Percentiles rank a stretch among this genome's conserved stretches.
Evolutionary conservation across 176 grass and related monocot species (phyloP).

Genomic region (Ampelocalamus luodianensis): DNA sequence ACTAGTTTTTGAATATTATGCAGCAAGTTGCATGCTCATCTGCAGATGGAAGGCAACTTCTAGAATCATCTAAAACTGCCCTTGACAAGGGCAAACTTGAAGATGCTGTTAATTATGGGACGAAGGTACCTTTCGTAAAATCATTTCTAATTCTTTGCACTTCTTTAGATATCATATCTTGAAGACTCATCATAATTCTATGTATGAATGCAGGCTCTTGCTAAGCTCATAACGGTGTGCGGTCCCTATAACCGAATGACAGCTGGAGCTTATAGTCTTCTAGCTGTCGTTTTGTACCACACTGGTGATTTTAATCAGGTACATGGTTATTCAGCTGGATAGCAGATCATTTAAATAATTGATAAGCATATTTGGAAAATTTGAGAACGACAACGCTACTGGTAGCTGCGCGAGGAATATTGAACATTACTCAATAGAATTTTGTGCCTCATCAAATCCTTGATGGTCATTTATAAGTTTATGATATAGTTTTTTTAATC

Average conservation of each 20-base stretch:
- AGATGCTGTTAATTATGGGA: slow-evolving; percentile 99
- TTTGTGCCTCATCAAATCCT: slow-evolving; percentile 13
- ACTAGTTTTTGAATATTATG: slow-evolving; percentile 43
- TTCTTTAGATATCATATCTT: slow-evolving; percentile 7
- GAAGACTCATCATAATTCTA: slow-evolving; percentile 30
- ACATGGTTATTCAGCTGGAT: slow-evolving; percentile 23
- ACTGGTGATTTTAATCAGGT: slow-evolving; percentile 99
- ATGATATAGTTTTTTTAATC: slow-evolving; percentile 37
- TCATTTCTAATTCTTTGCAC: neutral
- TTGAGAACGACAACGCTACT: neutral
- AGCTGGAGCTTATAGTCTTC: slow-evolving; percentile 95
- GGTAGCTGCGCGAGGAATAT: neutral
- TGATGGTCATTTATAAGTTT: slow-evolving; percentile 25
- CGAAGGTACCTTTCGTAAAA: slow-evolving; percentile 70
- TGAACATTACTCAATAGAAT: slow-evolving; percentile 6
- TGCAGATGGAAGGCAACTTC: slow-evolving; percentile 93
- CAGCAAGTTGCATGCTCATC: slow-evolving; percentile 99
- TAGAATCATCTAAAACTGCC: slow-evolving; percentile 99
- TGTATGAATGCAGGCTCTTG: slow-evolving; percentile 77
- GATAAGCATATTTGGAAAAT: slow-evolving; percentile 22
- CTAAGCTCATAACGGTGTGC: slow-evolving; percentile 91
- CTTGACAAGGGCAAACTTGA: slow-evolving; percentile 99
- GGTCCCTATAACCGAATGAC: slow-evolving; percentile 99
- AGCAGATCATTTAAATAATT: slow-evolving; percentile 15
- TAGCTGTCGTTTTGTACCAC: slow-evolving; percentile 99